Conservation (phyloP, 208 protist genomes). For the Acanthamoeba triangularis region DNA sequence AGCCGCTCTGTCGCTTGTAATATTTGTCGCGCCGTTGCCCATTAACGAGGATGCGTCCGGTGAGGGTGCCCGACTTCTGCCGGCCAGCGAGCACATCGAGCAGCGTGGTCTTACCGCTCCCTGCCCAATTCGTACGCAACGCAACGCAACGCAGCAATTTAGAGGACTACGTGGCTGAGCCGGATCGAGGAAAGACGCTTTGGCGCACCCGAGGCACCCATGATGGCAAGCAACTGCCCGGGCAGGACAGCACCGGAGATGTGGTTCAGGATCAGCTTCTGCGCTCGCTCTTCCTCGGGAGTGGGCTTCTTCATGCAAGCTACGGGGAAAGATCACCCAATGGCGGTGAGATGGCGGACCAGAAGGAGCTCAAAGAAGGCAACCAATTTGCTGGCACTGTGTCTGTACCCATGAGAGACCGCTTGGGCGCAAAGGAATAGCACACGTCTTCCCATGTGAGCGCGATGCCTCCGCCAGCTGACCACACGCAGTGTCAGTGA, state of each 20-base stretch:
- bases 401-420: neutral
- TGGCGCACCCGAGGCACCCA: conserved; percentile 61
- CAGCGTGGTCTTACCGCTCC: conserved; percentile 49
- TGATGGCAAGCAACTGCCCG: conserved; percentile 78
- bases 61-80: conserved; percentile 15
- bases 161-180: neutral
- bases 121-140: neutral
- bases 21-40: conserved; percentile 6
- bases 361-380: neutral
- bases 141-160: neutral
- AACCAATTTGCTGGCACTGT: neutral
- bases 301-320: neutral
- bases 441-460: conserved; percentile 36
- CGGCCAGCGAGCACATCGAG: conserved; percentile 24
- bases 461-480: neutral
- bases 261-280: conserved; percentile 8
- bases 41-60: conserved; percentile 44
- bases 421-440: conserved; percentile 27
- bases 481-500: neutral
- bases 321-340: neutral
- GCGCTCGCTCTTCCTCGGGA: neutral
- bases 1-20: conserved; percentile 54
- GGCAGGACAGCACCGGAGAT: conserved; percentile 17
- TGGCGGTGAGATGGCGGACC: neutral
- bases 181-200: neutral